These are phyloP conservation scores for Coemansia sp. DNA, from an alignment of 192 early-diverging fungal species.

Conservation along the genomic window DNA sequence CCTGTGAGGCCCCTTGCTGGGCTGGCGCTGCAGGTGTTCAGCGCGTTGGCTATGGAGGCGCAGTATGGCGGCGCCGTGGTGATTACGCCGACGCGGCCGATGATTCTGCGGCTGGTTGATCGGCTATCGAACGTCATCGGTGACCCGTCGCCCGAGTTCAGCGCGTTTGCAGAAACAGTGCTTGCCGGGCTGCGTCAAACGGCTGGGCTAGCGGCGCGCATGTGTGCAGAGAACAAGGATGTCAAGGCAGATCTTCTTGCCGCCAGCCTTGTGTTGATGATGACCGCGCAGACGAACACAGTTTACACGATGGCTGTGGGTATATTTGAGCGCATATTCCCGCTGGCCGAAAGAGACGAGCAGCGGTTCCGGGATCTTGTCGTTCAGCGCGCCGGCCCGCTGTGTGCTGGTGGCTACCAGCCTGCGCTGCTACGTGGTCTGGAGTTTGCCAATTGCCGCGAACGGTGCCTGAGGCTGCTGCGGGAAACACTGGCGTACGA, in stretches of 20 bases:
- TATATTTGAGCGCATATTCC: slow-evolving; percentile 48
- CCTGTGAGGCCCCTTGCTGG: slow-evolving; percentile 30
- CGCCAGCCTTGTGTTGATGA: slow-evolving; percentile 34
- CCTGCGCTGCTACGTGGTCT: slow-evolving; percentile 35
- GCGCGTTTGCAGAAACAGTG: slow-evolving; percentile 38
- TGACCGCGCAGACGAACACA: slow-evolving; percentile 20
- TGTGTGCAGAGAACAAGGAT: slow-evolving; percentile 28
- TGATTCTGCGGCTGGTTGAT: slow-evolving; percentile 43
- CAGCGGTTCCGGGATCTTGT: slow-evolving; percentile 7
- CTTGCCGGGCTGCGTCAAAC: slow-evolving; percentile 37
- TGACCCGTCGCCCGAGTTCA: slow-evolving; percentile 22
- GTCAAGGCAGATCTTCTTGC: slow-evolving; percentile 31
- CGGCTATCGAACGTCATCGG: slow-evolving; percentile 51
- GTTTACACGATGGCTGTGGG: slow-evolving; percentile 37
- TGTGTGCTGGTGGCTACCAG: slow-evolving; percentile 20
- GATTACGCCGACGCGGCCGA: slow-evolving; percentile 40
- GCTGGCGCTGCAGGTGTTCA: slow-evolving; percentile 35
- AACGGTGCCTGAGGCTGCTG: slow-evolving; percentile 36
- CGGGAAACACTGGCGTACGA: slow-evolving; percentile 23
- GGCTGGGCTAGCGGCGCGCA: slow-evolving; percentile 30
- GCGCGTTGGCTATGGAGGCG: slow-evolving; percentile 37
- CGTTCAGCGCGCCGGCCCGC: slow-evolving; percentile 11
- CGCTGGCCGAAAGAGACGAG: slow-evolving; percentile 14
- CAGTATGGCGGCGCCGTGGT: slow-evolving; percentile 35
- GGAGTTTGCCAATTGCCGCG: slow-evolving; percentile 38